phyloP scores from a whole-genome alignment of 441 rosid species.

The Pelargonium citronellum region DNA sequence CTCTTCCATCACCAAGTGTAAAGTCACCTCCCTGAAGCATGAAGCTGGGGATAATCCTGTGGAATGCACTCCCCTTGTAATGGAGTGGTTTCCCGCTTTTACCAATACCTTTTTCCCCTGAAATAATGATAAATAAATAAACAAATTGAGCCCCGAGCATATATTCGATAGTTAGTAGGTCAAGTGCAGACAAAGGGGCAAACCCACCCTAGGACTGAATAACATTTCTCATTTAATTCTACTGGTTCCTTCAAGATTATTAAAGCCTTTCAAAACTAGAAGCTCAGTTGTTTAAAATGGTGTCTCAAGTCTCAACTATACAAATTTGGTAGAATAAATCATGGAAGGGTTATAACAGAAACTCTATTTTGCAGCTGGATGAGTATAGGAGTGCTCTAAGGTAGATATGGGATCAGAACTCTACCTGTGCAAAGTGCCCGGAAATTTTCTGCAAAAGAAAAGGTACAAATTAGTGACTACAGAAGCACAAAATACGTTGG shows the following conservation, averaged over 20 bases:
- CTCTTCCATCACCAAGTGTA: constrained; percentile 76
- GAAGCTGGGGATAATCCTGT: constrained; percentile 85
- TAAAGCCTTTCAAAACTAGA: background rate
- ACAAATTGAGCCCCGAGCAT: background rate
- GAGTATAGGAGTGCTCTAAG: background rate
- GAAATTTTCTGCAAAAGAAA: constrained; percentile 57
- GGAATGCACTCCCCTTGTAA: constrained; percentile 73
- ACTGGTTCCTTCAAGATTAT: background rate
- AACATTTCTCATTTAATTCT: background rate
- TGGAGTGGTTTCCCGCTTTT: constrained; percentile 79
- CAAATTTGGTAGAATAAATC: background rate
- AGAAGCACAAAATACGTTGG: background rate
- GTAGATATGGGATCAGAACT: constrained; percentile 8
- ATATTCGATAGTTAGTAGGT: background rate
- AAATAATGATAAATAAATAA: constrained; percentile 8
- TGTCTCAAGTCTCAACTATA: background rate
- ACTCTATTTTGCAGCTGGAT: background rate
- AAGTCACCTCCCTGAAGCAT: constrained; percentile 96
- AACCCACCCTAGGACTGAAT: no score
- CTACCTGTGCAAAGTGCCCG: constrained; percentile 67
- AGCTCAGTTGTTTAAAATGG: no score
- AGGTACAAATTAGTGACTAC: background rate
- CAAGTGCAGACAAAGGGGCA: no score
- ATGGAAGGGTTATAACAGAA: background rate
- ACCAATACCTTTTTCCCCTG: constrained; percentile 82